Base-by-base conservation (phyloP, 1,284 basidiomycete species). In the Cryptococcus depauperatus region DNA sequence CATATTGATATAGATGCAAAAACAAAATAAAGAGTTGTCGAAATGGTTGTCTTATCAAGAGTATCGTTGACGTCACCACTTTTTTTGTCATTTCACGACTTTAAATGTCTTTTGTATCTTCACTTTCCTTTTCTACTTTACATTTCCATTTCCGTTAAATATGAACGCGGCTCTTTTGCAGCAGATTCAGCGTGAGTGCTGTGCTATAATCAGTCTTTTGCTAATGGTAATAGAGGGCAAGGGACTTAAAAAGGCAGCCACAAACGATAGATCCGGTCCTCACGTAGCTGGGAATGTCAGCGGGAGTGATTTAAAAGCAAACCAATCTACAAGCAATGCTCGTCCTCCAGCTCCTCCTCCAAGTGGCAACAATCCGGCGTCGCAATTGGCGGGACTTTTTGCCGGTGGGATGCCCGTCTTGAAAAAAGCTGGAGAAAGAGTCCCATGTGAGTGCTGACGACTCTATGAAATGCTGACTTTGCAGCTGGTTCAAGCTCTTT, bases 401-500 rank as follows among this genome's bases (percentile, higher is more conserved):
- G 87, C 89, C 32, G 87, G 86, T 19, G 89, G 90, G 1, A 83
- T 93, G 75, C 90, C 90, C 2, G 89, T 86, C 62, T 66, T 93
- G 57, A 91, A 84, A 73, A 80, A 85, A 43, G 77, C 83, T 18
- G 84, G 81, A 16, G 77, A 73, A 61, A 42, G 46, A 18, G 41
- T 34, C 21, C 8, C 40, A 2, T 33, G 50, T 52, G 41, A 45
- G 47, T 48, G 0, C 13, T 6, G 22, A n/a, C 22, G 23, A 26
- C 37, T 14, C 11, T 4, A 19, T 19, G 11, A 7, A n/a, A n/a
- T n/a, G n/a, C n/a, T n/a, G n/a, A 28, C 37, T 11, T 22, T 37
- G 16, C 26, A 57, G 55, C 51, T 21, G 50, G 46, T 19, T 45
- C 55, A 4, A 32, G 51, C 2, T 38, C 47, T 5, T 37, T 64